Percentiles rank a stretch among this genome's conserved stretches.
Evolutionary conservation across 257 asterid species (phyloP).

Genomic region (Solanum piurae): DNA sequence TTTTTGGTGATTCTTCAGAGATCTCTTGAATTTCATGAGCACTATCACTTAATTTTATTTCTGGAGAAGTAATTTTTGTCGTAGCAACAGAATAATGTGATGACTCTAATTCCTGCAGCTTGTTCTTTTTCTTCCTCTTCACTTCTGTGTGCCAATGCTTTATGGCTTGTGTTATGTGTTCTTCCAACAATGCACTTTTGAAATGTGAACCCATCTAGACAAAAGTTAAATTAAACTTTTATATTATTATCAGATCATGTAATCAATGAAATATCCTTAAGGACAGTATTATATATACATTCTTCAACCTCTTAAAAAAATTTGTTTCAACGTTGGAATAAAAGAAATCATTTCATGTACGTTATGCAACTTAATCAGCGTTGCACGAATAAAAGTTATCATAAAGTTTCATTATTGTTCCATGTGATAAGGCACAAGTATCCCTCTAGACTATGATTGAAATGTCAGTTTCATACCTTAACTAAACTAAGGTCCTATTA

Average conservation of each 20-base stretch:
- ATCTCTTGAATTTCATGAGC: neutral
- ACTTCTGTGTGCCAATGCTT: conserved; percentile 53
- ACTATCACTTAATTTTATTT: neutral
- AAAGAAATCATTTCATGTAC: neutral
- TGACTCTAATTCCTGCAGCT: neutral
- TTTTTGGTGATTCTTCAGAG: neutral
- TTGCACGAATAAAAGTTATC: neutral
- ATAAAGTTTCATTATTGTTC: neutral
- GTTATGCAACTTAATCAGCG: neutral
- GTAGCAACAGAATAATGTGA: neutral
- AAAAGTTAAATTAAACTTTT: neutral
- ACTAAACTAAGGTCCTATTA: neutral
- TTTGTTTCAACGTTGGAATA: neutral
- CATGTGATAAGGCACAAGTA: neutral
- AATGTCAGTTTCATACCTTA: too few relatives aligned
- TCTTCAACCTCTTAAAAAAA: neutral
- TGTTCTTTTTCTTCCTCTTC: conserved; percentile 26
- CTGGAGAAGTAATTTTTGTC: neutral
- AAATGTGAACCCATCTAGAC: conserved; percentile 59
- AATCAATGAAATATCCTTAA: neutral
- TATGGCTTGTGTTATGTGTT: conserved; percentile 38
- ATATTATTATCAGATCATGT: neutral
- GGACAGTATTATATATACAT: neutral
- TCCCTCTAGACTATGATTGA: neutral
- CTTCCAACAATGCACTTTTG: conserved; percentile 46